phyloP scores from a whole-genome alignment of 2,329 filamentous ascomycete genomes.

The Aspergillus puulaauensis region DNA sequence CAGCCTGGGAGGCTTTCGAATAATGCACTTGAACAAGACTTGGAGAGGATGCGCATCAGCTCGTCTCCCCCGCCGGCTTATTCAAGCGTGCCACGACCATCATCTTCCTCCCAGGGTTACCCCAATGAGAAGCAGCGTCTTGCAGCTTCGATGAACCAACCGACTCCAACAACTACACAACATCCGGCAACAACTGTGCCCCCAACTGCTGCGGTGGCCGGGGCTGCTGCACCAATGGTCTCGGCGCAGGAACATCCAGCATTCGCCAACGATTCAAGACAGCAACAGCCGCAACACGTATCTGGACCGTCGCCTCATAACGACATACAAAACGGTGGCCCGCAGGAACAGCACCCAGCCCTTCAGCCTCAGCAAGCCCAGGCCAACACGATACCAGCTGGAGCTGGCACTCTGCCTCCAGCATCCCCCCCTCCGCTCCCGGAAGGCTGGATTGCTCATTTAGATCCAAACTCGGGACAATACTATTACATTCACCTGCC shows the following conservation, averaged over 20 bases:
- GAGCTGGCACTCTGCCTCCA: constrained; percentile 56
- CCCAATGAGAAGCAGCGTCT: constrained; percentile 74
- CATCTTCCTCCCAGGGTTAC: constrained; percentile 56
- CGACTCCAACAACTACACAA: constrained; percentile 17
- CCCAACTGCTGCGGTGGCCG: constrained; percentile 3
- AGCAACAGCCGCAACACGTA: constrained; percentile 29
- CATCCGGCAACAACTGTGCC: constrained; percentile 23
- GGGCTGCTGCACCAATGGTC: constrained; percentile 27
- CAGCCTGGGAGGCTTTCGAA: constrained; percentile 50
- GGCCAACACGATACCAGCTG: constrained; percentile 33
- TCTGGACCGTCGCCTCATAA: constrained; percentile 34
- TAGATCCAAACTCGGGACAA: constrained; percentile 92
- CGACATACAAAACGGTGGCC: constrained; percentile 25
- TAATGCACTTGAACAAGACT: constrained; percentile 80
- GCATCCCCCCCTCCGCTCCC: constrained; percentile 88
- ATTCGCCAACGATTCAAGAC: constrained; percentile 79
- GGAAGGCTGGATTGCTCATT: constrained; percentile 96
- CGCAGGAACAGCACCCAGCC: constrained; percentile 4
- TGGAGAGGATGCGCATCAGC: constrained; percentile 75
- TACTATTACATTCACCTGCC: constrained; percentile 99
- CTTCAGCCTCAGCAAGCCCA: constrained; percentile 38
- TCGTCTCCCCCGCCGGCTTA: constrained; percentile 95
- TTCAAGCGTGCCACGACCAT: constrained; percentile 65
- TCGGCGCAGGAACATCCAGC: constrained; percentile 70
- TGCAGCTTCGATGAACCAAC: constrained; percentile 23